Evolutionary conservation across 1,284 basidiomycete genomes (phyloP).

Genomic region (Cutaneotrichosporon spelunceum): DNA sequence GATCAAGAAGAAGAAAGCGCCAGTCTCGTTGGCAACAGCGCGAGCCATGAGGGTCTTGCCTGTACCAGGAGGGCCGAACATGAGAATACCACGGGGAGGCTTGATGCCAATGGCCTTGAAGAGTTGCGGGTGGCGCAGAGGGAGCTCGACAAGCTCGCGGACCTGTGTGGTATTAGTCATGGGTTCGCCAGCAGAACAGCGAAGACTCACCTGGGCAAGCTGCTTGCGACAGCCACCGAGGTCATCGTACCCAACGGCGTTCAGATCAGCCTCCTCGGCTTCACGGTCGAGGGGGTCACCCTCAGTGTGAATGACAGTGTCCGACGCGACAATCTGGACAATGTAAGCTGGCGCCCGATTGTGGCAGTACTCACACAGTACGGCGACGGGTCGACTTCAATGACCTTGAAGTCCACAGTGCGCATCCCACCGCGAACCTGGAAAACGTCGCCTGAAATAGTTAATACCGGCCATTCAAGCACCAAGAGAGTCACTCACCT

Average conservation of each 20-base stretch:
- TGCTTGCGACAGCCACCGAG: slow-evolving; percentile 99
- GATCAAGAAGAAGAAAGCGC: slow-evolving; percentile 99
- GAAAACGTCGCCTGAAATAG: slow-evolving; percentile 83
- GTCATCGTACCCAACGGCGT: slow-evolving; percentile 98
- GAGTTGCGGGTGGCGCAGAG: slow-evolving; percentile 94
- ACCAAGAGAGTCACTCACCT: slow-evolving; percentile 26
- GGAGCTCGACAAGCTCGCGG: slow-evolving; percentile 96
- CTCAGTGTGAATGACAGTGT: slow-evolving; percentile 59
- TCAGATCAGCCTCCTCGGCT: slow-evolving; percentile 95
- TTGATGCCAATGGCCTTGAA: slow-evolving; percentile 99
- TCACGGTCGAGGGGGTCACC: slow-evolving; percentile 98
- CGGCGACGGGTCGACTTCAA: slow-evolving; percentile 44
- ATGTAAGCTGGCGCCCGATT: neutral
- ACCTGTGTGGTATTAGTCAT: slow-evolving; percentile 55
- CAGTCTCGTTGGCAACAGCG: slow-evolving; percentile 98
- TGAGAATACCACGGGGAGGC: slow-evolving; percentile 93
- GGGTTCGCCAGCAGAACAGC: slow-evolving; percentile 54
- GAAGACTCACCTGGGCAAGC: slow-evolving; percentile 95
- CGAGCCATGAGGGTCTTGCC: slow-evolving; percentile 99
- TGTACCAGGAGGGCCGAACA: slow-evolving; percentile 95
- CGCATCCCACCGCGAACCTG: slow-evolving; percentile 96
- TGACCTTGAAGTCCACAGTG: slow-evolving; percentile 94
- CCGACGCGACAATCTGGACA: slow-evolving; percentile 43
- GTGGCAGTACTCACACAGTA: slow-evolving; percentile 37
- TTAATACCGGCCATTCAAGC: slow-evolving; percentile 55